phyloP scores from a whole-genome alignment of 352 stramenopile species.

The Detonula confervacea region DNA sequence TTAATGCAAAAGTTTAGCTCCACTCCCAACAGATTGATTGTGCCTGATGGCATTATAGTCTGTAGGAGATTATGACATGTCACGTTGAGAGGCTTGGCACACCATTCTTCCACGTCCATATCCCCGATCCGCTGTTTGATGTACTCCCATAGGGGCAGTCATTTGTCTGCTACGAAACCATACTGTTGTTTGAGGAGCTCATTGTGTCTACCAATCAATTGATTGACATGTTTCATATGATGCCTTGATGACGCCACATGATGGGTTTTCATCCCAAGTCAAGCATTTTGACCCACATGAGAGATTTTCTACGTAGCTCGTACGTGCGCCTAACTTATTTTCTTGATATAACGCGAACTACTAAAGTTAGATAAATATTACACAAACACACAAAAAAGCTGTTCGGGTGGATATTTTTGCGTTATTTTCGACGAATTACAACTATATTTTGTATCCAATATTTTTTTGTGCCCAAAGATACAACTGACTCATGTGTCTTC shows the following conservation, averaged over 20 bases:
- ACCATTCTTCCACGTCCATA: neutral
- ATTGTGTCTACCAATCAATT: neutral
- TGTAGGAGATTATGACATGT: neutral
- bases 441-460: no score
- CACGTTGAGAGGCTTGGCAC: neutral
- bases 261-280: no score
- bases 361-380: no score
- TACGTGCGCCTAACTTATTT: no score
- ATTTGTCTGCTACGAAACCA: slow-evolving; percentile 10
- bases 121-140: neutral
- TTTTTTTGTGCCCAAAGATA: no score
- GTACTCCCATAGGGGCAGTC: neutral
- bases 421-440: no score
- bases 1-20: slow-evolving; percentile 3
- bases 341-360: no score
- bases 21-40: neutral
- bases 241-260: neutral
- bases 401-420: no score
- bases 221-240: neutral
- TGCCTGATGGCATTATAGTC: neutral
- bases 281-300: no score
- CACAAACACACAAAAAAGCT: no score
- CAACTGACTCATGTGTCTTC: no score
- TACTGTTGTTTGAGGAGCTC: neutral
- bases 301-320: no score